These are phyloP conservation scores for Ceratobasidium papillatum DNA, from an alignment of 1,284 basidiomycete genomes.

Conservation along the genomic window DNA sequence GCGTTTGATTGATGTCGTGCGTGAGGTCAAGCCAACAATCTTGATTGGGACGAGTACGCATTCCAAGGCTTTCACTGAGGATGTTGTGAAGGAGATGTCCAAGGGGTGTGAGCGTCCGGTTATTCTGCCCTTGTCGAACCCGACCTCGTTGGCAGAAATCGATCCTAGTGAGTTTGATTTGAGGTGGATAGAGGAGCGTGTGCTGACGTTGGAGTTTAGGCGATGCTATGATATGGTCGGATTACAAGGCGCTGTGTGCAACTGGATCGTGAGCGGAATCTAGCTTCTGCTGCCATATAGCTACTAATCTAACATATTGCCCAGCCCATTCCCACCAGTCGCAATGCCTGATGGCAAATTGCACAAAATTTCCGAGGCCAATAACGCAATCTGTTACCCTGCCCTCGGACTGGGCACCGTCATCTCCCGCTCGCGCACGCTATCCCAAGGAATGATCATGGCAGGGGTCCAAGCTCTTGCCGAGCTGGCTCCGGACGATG, in stretches of 20 bases:
- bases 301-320: conserved; percentile 49
- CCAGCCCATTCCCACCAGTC: conserved; percentile 78
- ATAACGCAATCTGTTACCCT: conserved; percentile 83
- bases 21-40: conserved; percentile 72
- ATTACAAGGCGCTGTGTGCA: conserved; percentile 36
- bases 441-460: conserved; percentile 82
- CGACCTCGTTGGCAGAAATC: conserved; percentile 78
- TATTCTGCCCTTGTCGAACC: conserved; percentile 85
- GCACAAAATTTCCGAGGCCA: conserved; percentile 76
- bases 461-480: conserved; percentile 71
- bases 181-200: conserved; percentile 71
- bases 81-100: conserved; percentile 56
- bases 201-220: conserved; percentile 67
- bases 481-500: conserved; percentile 68
- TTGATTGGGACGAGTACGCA: conserved; percentile 85
- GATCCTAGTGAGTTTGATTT: conserved; percentile 57
- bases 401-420: conserved; percentile 79
- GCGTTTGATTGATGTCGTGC: conserved; percentile 71
- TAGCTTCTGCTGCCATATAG: not conserved
- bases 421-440: conserved; percentile 64
- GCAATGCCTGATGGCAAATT: conserved; percentile 64
- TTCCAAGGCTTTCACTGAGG: conserved; percentile 80
- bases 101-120: conserved; percentile 67
- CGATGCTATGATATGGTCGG: conserved; percentile 55
- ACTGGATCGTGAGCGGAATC: conserved; percentile 24